Percentiles rank a stretch among this genome's conserved stretches.
These are phyloP conservation scores for Pythium monospermum DNA, from an alignment of 352 stramenopile species.

Conservation along the genomic window DNA sequence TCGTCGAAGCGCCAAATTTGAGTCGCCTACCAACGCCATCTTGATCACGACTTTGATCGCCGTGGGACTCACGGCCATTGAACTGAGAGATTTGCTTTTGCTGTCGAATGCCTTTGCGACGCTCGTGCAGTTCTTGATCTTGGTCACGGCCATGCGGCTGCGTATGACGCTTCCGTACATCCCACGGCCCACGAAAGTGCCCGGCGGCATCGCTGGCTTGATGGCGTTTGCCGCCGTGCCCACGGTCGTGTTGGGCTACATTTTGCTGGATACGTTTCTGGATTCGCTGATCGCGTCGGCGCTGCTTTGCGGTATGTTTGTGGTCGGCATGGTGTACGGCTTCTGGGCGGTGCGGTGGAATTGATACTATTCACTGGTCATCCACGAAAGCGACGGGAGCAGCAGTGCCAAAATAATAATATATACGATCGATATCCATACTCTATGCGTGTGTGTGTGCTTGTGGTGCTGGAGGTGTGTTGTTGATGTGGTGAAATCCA, in stretches of 20 bases:
- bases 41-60: constrained; percentile 12
- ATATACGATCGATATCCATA: too few species aligned
- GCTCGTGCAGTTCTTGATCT: constrained; percentile 75
- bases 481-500: too few species aligned
- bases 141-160: constrained; percentile 81
- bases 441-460: too few species aligned
- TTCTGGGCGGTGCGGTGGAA: constrained; percentile 20
- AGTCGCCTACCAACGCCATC: constrained; percentile 21
- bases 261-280: constrained; percentile 17
- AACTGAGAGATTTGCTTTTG: constrained; percentile 52
- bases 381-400: too few species aligned
- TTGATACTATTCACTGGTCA: too few species aligned
- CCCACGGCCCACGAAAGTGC: constrained; percentile 34
- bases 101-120: constrained; percentile 83
- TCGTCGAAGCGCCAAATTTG: constrained; percentile 25
- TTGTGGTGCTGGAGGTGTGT: too few species aligned
- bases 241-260: constrained; percentile 15
- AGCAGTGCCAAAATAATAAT: too few species aligned
- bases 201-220: constrained; percentile 19
- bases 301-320: constrained; percentile 6
- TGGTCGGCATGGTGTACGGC: constrained; percentile 17
- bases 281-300: constrained; percentile 11
- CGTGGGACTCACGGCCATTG: constrained; percentile 11
- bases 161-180: constrained; percentile 47
- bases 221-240: constrained; percentile 13